phyloP scores from a whole-genome alignment of 2,329 filamentous ascomycete species.

The Botrytis sinoallii region DNA sequence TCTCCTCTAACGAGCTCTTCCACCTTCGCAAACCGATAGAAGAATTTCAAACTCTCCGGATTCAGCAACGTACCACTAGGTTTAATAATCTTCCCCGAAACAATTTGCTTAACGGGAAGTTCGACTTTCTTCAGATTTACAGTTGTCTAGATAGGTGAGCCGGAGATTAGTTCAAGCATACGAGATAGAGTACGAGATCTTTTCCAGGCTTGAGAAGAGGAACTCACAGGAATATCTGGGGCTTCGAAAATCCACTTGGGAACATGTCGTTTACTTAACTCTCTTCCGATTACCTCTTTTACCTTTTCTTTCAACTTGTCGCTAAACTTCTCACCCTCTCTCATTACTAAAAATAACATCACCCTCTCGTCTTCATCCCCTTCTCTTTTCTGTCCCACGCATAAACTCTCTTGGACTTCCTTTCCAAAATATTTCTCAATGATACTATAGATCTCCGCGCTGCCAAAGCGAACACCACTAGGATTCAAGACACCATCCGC shows the following conservation, averaged over 20 bases:
- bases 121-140: conserved; percentile 86
- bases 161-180: background rate
- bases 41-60: conserved; percentile 71
- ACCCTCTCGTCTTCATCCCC: conserved; percentile 56
- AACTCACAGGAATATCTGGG: conserved; percentile 72
- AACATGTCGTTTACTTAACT: conserved; percentile 70
- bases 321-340: conserved; percentile 55
- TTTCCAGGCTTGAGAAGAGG: background rate
- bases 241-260: conserved; percentile 78
- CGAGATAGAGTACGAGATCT: background rate
- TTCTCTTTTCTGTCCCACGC: conserved; percentile 71
- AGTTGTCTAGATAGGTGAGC: conserved; percentile 56
- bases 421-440: conserved; percentile 57
- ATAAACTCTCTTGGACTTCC: conserved; percentile 62
- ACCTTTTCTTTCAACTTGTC: conserved; percentile 54
- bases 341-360: conserved; percentile 58
- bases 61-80: conserved; percentile 75
- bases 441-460: conserved; percentile 67
- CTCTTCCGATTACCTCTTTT: conserved; percentile 61
- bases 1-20: conserved; percentile 46
- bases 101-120: conserved; percentile 78
- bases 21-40: conserved; percentile 73
- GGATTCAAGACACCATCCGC: conserved; percentile 81
- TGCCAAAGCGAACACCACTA: conserved; percentile 74
- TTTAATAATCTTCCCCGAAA: conserved; percentile 70